phyloP scores from a whole-genome alignment of 179 eudicot species.

The Spergularia azorica region DNA sequence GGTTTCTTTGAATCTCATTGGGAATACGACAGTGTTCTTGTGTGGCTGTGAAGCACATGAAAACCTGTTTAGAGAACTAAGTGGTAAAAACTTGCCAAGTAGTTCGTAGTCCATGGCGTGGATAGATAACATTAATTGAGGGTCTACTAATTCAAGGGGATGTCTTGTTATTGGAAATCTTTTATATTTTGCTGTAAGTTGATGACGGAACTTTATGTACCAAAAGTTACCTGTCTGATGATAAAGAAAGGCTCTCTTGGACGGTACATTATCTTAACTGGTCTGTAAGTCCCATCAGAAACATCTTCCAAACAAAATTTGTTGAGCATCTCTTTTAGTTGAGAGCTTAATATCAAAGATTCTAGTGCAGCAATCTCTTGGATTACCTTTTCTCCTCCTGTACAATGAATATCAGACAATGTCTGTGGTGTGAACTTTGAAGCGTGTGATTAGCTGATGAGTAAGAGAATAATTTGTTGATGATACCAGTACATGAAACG shows the following conservation, averaged over 20 bases:
- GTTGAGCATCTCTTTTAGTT: constrained; percentile 64
- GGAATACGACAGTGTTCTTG: constrained; percentile 67
- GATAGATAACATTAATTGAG: no score
- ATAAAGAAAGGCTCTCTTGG: constrained; percentile 87
- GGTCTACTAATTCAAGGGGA: no score
- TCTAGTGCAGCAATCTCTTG: constrained; percentile 70
- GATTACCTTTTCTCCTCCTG: constrained; percentile 69
- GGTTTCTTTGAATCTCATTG: constrained; percentile 82
- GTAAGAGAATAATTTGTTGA: neutral
- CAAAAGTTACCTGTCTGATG: constrained; percentile 58
- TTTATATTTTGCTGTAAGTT: neutral
- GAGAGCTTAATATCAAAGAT: constrained; percentile 76
- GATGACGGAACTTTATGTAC: no score
- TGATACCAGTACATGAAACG: no score
- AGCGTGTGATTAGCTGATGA: neutral
- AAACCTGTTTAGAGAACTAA: constrained; percentile 11
- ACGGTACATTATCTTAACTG: constrained; percentile 76
- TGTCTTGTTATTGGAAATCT: neutral
- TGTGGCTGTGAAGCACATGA: constrained; percentile 52
- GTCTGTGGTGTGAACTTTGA: neutral
- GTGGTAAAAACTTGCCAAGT: neutral
- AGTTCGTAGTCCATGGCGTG: neutral
- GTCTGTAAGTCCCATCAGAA: constrained; percentile 54
- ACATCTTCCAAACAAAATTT: constrained; percentile 42
- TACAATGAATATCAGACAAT: neutral